phyloP scores from a whole-genome alignment of 1,284 basidiomycete genomes.

The Schizophyllum amplum region DNA sequence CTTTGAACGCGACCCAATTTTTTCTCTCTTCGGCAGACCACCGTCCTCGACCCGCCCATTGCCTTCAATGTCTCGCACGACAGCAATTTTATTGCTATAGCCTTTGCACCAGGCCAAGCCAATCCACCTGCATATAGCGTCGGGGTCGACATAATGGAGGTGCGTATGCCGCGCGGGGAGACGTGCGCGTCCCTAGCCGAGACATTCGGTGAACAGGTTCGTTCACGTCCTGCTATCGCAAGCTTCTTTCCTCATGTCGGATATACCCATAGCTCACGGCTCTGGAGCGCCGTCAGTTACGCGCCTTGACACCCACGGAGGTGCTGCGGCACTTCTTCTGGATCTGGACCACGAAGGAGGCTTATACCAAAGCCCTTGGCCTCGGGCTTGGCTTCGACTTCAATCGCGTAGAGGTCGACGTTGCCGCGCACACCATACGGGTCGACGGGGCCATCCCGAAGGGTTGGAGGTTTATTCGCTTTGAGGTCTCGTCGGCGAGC shows the following conservation, averaged over 20 bases:
- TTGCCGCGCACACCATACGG: slow-evolving; percentile 36
- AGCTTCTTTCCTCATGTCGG: too few relatives aligned
- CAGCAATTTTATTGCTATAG: slow-evolving; percentile 61
- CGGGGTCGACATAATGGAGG: slow-evolving; percentile 76
- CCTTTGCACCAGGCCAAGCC: slow-evolving; percentile 42
- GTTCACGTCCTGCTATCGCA: too few relatives aligned
- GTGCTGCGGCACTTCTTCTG: slow-evolving; percentile 57
- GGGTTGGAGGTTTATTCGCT: slow-evolving; percentile 64
- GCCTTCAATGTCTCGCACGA: slow-evolving; percentile 80
- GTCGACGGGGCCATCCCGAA: slow-evolving; percentile 48
- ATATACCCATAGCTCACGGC: slow-evolving; percentile 64
- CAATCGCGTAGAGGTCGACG: slow-evolving; percentile 60
- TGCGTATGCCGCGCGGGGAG: slow-evolving; percentile 49
- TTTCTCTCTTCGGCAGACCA: slow-evolving; percentile 26
- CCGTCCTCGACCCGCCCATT: slow-evolving; percentile 39
- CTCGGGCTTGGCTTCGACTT: slow-evolving; percentile 78
- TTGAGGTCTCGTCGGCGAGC: slow-evolving; percentile 16
- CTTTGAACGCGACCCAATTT: slow-evolving; percentile 3
- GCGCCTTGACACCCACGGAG: slow-evolving; percentile 29
- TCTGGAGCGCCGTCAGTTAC: slow-evolving; percentile 38
- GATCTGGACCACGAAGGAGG: slow-evolving; percentile 84
- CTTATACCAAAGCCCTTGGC: slow-evolving; percentile 79
- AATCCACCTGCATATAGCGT: slow-evolving; percentile 52
- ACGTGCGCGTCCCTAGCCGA: slow-evolving; percentile 53
- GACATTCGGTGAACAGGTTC: slow-evolving; percentile 59